Base-by-base conservation (phyloP, 2,329 filamentous ascomycete genomes). In the Colletotrichum melonis region DNA sequence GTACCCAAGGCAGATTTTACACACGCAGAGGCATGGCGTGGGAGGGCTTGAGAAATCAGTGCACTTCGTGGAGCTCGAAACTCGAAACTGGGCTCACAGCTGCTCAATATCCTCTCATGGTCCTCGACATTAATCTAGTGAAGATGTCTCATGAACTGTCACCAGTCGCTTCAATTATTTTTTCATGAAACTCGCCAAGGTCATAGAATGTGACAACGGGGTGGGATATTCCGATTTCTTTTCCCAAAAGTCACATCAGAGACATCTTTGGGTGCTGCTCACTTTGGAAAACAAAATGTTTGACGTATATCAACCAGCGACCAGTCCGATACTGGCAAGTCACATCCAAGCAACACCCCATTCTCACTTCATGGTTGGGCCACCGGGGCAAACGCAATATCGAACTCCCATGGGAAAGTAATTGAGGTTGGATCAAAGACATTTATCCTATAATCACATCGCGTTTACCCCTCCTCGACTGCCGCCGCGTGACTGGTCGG, bases 401-500 rank as follows among this genome's bases (percentile, higher is more conserved):
- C 38, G 16, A 11, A 1, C 30, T 58, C 30, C 52, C 58, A 69
- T 58, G 54, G 58, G 58, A 42, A 24, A n/a, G 16, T 52, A 7
- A 46, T 30, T 63, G 30, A 63, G 35, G 65, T 72, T 54, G 69
- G 52, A 69, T 72, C 69, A 56, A 63, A 14, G 32, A 63, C 69
- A 58, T 69, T 54, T 63, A 63, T 63, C 11, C 65, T n/a, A 49
- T 49, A 49, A n/a, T 49, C 42, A n/a, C 42, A 49, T 49, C 24
- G 58, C 69, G 32, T 24, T 42, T 69, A 72, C 65, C 58, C 65
- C 65, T 63, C 58, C 38, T 59, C 22, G 9, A 14, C 58, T 42
- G 16, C 11, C 28, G 24, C 19, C 28, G 58, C 54, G 2, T 42
- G 49, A 69, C 49, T 72, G 69, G 63, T 55, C 19, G 16, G 42